Conservation (phyloP, 192 early-diverging fungal species). For the Diversispora epigaea region DNA sequence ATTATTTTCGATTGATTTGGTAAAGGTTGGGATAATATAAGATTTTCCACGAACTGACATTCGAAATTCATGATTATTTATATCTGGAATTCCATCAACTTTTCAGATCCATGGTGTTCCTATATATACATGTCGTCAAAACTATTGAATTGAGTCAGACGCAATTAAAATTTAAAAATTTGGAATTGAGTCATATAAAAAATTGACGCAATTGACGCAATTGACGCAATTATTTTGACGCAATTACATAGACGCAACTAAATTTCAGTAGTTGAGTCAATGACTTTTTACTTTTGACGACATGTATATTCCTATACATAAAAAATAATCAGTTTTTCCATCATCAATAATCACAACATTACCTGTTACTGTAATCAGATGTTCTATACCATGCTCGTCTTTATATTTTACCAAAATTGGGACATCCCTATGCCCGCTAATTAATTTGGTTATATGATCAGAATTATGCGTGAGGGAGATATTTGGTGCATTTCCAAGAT, state of each 20-base stretch:
- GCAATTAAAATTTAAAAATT: too few species aligned
- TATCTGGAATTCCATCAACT: neutral
- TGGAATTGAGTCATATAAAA: too few species aligned
- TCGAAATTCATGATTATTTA: neutral
- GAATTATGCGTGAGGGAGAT: neutral
- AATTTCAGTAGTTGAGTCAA: too few species aligned
- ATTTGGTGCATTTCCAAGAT: neutral
- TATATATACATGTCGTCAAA: too few species aligned
- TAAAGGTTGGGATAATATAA: constrained; percentile 13
- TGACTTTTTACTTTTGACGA: too few species aligned
- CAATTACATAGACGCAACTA: too few species aligned
- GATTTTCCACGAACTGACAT: neutral
- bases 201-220: too few species aligned
- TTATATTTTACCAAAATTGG: neutral
- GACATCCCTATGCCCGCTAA: neutral
- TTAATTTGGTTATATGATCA: neutral
- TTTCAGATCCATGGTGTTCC: neutral
- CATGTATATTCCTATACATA: too few species aligned
- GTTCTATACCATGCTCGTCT: neutral
- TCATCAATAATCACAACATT: constrained; percentile 7
- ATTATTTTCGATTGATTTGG: neutral
- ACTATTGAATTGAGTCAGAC: too few species aligned
- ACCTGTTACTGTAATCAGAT: neutral
- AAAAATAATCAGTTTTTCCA: neutral
- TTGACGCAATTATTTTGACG: too few species aligned